A percentile compares a stretch with the other conserved stretches of the same genome.
Evolutionary conservation across 768 basidiomycete genomes (phyloP).

Genomic region (Phanerochaete carnosa): DNA sequence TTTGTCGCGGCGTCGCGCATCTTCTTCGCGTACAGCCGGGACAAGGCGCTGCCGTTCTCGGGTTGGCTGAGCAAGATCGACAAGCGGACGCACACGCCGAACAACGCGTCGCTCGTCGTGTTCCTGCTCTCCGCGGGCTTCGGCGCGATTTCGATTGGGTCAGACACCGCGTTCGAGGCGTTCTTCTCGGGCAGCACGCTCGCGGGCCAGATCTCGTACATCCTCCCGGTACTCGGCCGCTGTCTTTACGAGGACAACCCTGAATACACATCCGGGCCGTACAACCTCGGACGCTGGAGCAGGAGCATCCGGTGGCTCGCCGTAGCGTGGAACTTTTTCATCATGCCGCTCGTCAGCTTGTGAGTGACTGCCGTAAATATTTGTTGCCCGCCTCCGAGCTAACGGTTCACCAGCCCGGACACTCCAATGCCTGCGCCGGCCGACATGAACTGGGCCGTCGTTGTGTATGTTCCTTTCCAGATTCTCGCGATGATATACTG

Average conservation of each 20-base stretch:
- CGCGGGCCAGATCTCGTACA: constrained; percentile 16
- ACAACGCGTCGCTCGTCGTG: constrained; percentile 17
- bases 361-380: background rate
- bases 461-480: constrained; percentile 17
- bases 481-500: constrained; percentile 15
- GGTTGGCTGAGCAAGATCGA: constrained; percentile 15
- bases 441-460: constrained; percentile 19
- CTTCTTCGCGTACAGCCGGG: constrained; percentile 18
- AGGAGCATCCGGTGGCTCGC: constrained; percentile 15
- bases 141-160: constrained; percentile 15
- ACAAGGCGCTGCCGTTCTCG: constrained; percentile 16
- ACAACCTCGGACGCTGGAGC: constrained; percentile 19
- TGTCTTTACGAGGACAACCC: constrained; percentile 19
- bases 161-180: constrained; percentile 15
- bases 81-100: constrained; percentile 15
- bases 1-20: constrained; percentile 17
- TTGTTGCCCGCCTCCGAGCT: background rate
- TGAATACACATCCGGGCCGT: constrained; percentile 17
- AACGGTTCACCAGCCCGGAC: constrained; percentile 8
- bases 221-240: constrained; percentile 14
- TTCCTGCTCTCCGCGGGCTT: constrained; percentile 13
- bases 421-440: constrained; percentile 11
- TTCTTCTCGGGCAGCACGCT: constrained; percentile 17
- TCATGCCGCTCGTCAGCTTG: constrained; percentile 20
- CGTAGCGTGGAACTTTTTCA: constrained; percentile 21